Conservation (phyloP, 768 basidiomycete genomes). For the Hericium coralloides region DNA sequence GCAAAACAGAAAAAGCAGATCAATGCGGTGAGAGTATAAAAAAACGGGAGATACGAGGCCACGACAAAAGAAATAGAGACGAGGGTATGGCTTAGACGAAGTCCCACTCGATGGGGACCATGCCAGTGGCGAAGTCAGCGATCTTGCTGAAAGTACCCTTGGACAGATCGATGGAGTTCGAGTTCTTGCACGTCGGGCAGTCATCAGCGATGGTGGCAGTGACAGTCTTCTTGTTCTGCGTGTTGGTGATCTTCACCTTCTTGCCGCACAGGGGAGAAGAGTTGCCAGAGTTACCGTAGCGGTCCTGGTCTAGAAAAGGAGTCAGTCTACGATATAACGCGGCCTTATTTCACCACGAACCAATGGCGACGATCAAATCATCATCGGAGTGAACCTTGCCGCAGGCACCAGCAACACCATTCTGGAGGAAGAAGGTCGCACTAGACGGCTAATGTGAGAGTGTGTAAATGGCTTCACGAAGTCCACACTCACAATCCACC, state of each 20-base stretch:
- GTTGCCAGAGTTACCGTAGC: slow-evolving; percentile 40
- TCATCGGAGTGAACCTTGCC: slow-evolving; percentile 50
- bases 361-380: slow-evolving; percentile 54
- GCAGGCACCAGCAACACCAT: slow-evolving; percentile 73
- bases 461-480: neutral
- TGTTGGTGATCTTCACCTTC: slow-evolving; percentile 55
- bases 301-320: slow-evolving; percentile 32
- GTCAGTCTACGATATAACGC: neutral
- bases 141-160: slow-evolving; percentile 54
- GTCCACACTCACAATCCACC: neutral
- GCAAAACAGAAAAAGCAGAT: neutral
- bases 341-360: slow-evolving; percentile 23
- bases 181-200: slow-evolving; percentile 53
- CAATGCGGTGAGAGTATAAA: slow-evolving; percentile 8
- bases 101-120: slow-evolving; percentile 43
- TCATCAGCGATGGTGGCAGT: slow-evolving; percentile 64
- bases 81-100: neutral
- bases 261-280: slow-evolving; percentile 57
- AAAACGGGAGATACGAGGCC: neutral
- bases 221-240: slow-evolving; percentile 45
- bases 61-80: neutral
- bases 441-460: slow-evolving; percentile 8
- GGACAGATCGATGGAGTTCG: slow-evolving; percentile 71
- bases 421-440: slow-evolving; percentile 37
- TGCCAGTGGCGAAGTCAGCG: slow-evolving; percentile 39